Percentiles rank a stretch among this genome's conserved stretches.
phyloP scores from a whole-genome alignment of 2,329 filamentous ascomycete genomes.

The Diaporthe citriasiana region DNA sequence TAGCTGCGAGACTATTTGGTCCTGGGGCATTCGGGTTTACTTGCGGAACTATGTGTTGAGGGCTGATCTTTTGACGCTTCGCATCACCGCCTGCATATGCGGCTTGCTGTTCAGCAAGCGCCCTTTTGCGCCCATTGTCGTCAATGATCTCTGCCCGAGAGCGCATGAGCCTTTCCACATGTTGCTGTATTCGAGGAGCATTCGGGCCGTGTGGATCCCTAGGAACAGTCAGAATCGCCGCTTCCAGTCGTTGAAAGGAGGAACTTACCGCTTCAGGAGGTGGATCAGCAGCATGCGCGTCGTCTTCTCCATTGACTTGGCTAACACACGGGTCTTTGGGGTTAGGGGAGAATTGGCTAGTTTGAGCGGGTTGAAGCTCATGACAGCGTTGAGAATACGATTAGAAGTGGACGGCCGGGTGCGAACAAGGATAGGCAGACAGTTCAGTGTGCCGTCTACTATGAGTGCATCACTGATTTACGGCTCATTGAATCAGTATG shows the following conservation, averaged over 20 bases:
- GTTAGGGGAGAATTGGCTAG: constrained; percentile 83
- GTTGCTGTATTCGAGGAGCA: constrained; percentile 84
- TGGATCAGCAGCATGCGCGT: constrained; percentile 87
- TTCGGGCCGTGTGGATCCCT: constrained; percentile 87
- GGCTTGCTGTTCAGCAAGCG: constrained; percentile 74
- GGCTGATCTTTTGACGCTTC: constrained; percentile 84
- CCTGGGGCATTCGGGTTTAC: constrained; percentile 82
- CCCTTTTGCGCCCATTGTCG: constrained; percentile 83
- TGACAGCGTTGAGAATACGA: constrained; percentile 86
- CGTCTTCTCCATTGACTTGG: constrained; percentile 96
- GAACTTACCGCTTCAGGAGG: constrained; percentile 78
- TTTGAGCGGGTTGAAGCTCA: constrained; percentile 93
- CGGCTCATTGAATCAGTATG: constrained; percentile 45
- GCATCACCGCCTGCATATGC: constrained; percentile 77
- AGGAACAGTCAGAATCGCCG: constrained; percentile 42
- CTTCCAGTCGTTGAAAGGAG: constrained; percentile 38
- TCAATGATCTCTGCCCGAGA: constrained; percentile 84
- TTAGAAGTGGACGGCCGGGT: constrained; percentile 84
- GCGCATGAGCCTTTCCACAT: constrained; percentile 86
- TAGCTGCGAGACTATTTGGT: constrained; percentile 82
- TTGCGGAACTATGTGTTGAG: constrained; percentile 60
- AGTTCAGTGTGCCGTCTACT: constrained; percentile 93
- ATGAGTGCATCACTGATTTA: constrained; percentile 82
- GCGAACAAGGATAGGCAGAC: constrained; percentile 85
- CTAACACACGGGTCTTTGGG: constrained; percentile 82